phyloP scores from a whole-genome alignment of 495 filamentous ascomycete genomes.

The Chaetomium fimeti region DNA sequence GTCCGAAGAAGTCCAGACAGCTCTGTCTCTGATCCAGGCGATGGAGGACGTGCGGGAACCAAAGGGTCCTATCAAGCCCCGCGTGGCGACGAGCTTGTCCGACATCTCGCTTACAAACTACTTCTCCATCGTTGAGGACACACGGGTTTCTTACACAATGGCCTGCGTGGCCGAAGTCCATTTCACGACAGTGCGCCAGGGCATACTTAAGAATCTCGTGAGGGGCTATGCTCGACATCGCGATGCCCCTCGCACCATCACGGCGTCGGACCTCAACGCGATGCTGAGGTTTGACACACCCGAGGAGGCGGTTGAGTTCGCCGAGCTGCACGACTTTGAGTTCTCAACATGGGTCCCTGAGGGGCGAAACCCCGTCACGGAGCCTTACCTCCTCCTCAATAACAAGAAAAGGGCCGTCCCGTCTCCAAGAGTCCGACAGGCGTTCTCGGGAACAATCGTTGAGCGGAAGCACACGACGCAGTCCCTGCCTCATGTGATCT shows the following conservation, averaged over 20 bases:
- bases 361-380: conserved; percentile 42
- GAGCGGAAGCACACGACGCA: conserved; percentile 49
- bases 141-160: conserved; percentile 79
- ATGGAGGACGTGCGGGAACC: conserved; percentile 36
- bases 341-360: conserved; percentile 46
- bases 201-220: conserved; percentile 68
- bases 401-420: conserved; percentile 33
- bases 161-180: conserved; percentile 90
- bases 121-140: conserved; percentile 70
- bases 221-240: conserved; percentile 58
- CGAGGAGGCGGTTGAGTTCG: conserved; percentile 67
- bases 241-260: conserved; percentile 74
- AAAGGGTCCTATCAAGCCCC: conserved; percentile 43
- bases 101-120: conserved; percentile 68
- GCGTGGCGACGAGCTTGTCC: conserved; percentile 44
- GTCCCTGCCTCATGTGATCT: conserved; percentile 46
- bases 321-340: conserved; percentile 63
- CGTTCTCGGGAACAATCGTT: conserved; percentile 45
- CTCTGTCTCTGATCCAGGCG: conserved; percentile 40
- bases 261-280: conserved; percentile 60
- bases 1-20: conserved; percentile 52
- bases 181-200: conserved; percentile 77
- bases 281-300: conserved; percentile 72
- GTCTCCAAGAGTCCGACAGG: conserved; percentile 44
- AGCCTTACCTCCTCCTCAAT: conserved; percentile 52